These are phyloP conservation scores for Dorcoceras hygrometricum DNA, from an alignment of 257 asterid genomes.

Conservation along the genomic window DNA sequence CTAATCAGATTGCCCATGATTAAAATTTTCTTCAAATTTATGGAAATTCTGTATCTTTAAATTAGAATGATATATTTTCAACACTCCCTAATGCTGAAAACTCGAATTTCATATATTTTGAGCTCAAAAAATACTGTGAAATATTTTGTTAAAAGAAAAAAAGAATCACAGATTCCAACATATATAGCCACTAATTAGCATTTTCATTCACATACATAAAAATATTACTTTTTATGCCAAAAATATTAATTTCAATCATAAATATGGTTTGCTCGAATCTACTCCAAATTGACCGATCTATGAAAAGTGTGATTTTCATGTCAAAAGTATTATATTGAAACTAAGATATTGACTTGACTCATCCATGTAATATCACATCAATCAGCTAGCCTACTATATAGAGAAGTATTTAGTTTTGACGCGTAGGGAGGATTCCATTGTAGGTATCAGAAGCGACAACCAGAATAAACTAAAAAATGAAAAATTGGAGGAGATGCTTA, in stretches of 20 bases:
- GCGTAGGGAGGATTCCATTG: neutral
- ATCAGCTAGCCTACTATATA: neutral
- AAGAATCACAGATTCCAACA: neutral
- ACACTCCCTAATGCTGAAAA: neutral
- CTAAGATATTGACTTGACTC: too few relatives aligned
- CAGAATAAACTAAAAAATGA: neutral
- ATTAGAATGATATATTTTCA: too few relatives aligned
- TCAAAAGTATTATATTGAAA: too few relatives aligned
- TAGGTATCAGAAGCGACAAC: neutral
- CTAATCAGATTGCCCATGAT: neutral
- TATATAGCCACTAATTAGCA: neutral
- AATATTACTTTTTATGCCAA: too few relatives aligned
- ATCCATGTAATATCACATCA: neutral
- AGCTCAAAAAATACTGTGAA: neutral
- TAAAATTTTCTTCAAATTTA: neutral
- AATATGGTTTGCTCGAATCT: too few relatives aligned
- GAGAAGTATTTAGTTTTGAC: neutral
- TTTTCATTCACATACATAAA: too few relatives aligned
- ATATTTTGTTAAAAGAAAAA: too few relatives aligned
- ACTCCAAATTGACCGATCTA: too few relatives aligned
- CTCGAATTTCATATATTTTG: too few relatives aligned
- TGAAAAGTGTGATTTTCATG: too few relatives aligned
- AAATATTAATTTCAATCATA: too few relatives aligned
- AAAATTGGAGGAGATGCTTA: neutral
- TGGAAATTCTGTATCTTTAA: too few relatives aligned